Conservation (phyloP, 345 rosid species). For the Psidium guajava region DNA sequence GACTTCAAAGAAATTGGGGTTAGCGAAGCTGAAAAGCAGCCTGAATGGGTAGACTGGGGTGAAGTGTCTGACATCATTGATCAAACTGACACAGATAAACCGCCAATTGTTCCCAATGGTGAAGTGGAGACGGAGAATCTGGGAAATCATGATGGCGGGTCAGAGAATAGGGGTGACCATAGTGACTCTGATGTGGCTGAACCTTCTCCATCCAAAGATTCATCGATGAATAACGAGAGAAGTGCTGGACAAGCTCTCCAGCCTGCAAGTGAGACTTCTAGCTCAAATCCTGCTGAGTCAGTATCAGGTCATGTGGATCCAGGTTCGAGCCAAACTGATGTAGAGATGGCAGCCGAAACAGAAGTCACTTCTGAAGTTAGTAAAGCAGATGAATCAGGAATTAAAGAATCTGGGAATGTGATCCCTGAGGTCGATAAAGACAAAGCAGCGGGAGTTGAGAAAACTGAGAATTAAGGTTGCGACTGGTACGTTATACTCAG, state of each 20-base stretch:
- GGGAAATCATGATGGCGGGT: constrained; percentile 17
- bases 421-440: background rate
- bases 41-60: constrained; percentile 81
- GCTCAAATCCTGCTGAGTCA: constrained; percentile 1
- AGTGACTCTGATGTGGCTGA: constrained; percentile 13
- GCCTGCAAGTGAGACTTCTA: background rate
- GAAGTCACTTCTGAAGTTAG: constrained; percentile 3
- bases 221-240: background rate
- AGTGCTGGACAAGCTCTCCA: background rate
- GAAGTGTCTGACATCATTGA: constrained; percentile 44
- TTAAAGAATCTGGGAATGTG: background rate
- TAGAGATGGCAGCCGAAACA: background rate
- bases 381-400: background rate
- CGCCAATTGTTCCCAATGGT: constrained; percentile 24
- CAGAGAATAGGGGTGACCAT: constrained; percentile 13
- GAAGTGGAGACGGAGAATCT: constrained; percentile 3
- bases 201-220: constrained; percentile 4
- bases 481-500: background rate
- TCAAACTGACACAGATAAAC: constrained; percentile 24
- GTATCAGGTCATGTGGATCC: constrained; percentile 5
- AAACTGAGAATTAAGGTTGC: background rate
- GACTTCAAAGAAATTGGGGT: constrained; percentile 29
- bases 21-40: constrained; percentile 33
- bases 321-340: constrained; percentile 5
- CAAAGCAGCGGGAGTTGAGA: constrained; percentile 1